Evolutionary conservation across 495 filamentous ascomycete genomes (phyloP).

Genomic region (Staphylotrichum tortipilum): DNA sequence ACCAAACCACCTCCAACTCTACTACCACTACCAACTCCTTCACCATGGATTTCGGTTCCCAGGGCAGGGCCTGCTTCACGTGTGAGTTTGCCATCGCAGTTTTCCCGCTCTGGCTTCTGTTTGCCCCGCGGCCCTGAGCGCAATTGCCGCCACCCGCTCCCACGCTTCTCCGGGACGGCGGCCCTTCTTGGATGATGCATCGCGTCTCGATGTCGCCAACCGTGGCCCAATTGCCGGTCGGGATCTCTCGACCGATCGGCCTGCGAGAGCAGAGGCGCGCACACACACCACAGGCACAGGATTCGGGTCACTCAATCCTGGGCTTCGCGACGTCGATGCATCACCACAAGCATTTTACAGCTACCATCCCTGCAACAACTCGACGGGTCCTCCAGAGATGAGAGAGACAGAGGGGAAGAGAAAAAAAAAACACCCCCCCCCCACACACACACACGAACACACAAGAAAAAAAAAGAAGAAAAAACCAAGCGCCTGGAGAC

Average conservation of each 20-base stretch:
- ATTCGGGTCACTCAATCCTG: neutral
- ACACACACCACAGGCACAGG: neutral
- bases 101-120: constrained; percentile 15
- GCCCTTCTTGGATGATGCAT: constrained; percentile 5
- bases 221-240: neutral
- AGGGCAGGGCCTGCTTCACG: constrained; percentile 39
- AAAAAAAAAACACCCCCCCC: neutral
- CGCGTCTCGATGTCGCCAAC: neutral
- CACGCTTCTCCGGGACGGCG: neutral
- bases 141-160: constrained; percentile 7
- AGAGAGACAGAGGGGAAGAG: too few relatives aligned
- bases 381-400: neutral
- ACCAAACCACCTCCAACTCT: constrained; percentile 1
- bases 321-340: neutral
- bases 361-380: neutral
- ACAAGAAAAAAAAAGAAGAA: too few relatives aligned
- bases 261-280: neutral
- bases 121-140: constrained; percentile 16
- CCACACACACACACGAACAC: too few relatives aligned
- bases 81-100: constrained; percentile 33
- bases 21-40: constrained; percentile 4
- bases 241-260: neutral
- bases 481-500: neutral
- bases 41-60: constrained; percentile 34
- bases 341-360: neutral